phyloP scores from a whole-genome alignment of 768 basidiomycete genomes.

The Amanita pallidorosea region DNA sequence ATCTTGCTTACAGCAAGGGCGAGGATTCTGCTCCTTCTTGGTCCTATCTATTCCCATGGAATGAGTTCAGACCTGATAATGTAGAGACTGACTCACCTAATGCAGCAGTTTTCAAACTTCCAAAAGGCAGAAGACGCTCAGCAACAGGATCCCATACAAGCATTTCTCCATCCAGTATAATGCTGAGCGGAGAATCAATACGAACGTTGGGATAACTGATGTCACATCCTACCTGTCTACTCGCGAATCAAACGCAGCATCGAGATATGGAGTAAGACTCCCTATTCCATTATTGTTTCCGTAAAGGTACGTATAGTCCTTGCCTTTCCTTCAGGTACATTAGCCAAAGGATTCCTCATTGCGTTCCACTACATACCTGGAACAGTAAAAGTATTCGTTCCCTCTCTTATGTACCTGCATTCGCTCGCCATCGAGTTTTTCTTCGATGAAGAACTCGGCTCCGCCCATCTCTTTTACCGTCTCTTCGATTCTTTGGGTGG shows the following conservation, averaged over 20 bases:
- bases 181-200: constrained; percentile 30
- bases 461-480: constrained; percentile 79
- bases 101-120: constrained; percentile 88
- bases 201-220: background rate
- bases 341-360: background rate
- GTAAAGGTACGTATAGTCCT: constrained; percentile 86
- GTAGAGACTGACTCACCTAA: constrained; percentile 38
- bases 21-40: constrained; percentile 59
- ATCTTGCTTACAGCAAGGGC: constrained; percentile 75
- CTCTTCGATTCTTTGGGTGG: constrained; percentile 70
- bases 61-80: background rate
- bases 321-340: constrained; percentile 56
- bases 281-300: constrained; percentile 76
- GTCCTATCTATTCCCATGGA: constrained; percentile 42
- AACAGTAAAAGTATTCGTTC: constrained; percentile 87
- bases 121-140: constrained; percentile 84
- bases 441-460: constrained; percentile 80
- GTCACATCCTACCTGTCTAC: constrained; percentile 65
- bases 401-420: constrained; percentile 94
- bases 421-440: constrained; percentile 95
- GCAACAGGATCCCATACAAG: constrained; percentile 93
- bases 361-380: constrained; percentile 40
- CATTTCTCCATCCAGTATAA: constrained; percentile 97
- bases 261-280: constrained; percentile 82
- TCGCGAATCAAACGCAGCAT: constrained; percentile 59